Base-by-base conservation (phyloP, 2,329 filamentous ascomycete species). In the Trichoderma pleuroti region DNA sequence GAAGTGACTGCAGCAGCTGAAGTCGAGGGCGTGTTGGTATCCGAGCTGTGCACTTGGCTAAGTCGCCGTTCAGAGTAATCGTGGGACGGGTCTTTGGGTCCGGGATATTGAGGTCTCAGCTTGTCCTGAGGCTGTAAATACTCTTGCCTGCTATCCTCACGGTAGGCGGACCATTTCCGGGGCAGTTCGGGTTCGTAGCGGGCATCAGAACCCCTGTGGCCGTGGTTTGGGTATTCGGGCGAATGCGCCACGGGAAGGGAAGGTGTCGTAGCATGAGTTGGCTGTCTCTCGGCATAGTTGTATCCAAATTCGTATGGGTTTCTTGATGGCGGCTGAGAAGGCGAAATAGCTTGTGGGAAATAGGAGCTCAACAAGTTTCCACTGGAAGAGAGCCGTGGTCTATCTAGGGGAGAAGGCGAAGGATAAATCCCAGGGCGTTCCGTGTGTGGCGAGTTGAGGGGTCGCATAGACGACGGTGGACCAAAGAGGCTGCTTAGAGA, bases 401-500 rank as follows among this genome's bases (percentile, higher is more conserved):
- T 81, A 52, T 88, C 86, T 69, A 85, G 75, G 6, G 86, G 83
- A 24, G 86, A 87, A 9, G 81, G 76, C 39, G 82, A 79, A 56
- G 80, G 76, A 56, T 83, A 82, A 46, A 81, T 77, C 21, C 79
- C 78, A n/a, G 81, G 81, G 28, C 84, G 82, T 39, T 87, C 86
- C 24, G 82, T 81, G 26, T 80, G 76, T 61, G 85, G 83, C 46
- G 86, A 86, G 71, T 82, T 81, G 63, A 83, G 74, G 30, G 84
- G 80, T 62, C 83, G 81, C 39, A 82, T 78, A 59, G 82, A 77
- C 6, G 84, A 78, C 12, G 84, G 80, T 7, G 84, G 84, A 3
- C 85, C 86, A 74, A 89, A 88, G 18, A 89, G 78, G 74, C 86
- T 88, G 78, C 85, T 88, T 73, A 89, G 75, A 7, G 87, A 84